Conservation (phyloP, 768 basidiomycete genomes). For the Cystofilobasidium ferigula region DNA sequence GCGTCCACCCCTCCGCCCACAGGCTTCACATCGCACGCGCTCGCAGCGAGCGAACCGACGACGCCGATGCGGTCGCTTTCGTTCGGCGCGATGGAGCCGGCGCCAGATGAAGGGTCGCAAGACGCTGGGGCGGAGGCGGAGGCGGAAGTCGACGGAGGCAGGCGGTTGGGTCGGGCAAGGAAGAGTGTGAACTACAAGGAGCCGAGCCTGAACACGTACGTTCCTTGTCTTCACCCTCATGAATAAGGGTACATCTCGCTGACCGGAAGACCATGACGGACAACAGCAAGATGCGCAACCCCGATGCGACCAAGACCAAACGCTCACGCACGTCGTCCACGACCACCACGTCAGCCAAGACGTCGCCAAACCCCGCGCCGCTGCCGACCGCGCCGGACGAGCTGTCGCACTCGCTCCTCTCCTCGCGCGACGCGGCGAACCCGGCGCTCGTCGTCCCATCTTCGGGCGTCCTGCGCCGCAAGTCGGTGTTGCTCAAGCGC, state of each 20-base stretch:
- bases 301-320: neutral
- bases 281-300: constrained; percentile 25
- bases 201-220: constrained; percentile 20
- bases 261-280: no score
- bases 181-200: constrained; percentile 27
- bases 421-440: neutral
- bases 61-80: neutral
- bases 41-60: neutral
- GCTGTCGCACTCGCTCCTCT: neutral
- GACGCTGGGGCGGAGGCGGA: no score
- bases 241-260: neutral
- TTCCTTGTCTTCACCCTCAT: neutral
- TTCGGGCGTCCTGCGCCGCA: neutral
- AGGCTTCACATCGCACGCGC: neutral
- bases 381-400: neutral
- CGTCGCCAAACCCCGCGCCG: neutral
- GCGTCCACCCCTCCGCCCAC: neutral
- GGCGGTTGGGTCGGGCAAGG: constrained; percentile 9
- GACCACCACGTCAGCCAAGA: neutral
- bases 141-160: neutral
- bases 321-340: neutral
- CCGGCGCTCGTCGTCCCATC: neutral
- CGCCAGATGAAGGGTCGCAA: constrained; percentile 5
- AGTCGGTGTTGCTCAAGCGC: constrained; percentile 17
- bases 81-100: neutral